Conservation (phyloP, 768 basidiomycete genomes). For the Gymnopilus dilepis region DNA sequence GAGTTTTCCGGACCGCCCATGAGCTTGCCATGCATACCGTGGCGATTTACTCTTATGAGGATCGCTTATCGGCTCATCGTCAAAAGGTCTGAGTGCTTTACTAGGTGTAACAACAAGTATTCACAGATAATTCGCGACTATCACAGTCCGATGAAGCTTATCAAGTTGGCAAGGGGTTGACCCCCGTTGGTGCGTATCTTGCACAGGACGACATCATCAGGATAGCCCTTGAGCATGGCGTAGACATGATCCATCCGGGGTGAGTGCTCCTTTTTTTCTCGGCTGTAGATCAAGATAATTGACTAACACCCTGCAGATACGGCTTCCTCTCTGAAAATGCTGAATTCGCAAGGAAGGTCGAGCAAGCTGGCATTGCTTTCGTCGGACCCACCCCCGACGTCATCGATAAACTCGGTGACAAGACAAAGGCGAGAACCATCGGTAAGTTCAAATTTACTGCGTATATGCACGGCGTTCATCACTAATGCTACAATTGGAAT, state of each 20-base stretch:
- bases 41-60: slow-evolving; percentile 97
- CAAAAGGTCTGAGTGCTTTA: slow-evolving; percentile 72
- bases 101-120: slow-evolving; percentile 2
- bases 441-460: slow-evolving; percentile 48
- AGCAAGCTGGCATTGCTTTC: slow-evolving; percentile 96
- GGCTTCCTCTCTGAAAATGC: slow-evolving; percentile 99
- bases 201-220: slow-evolving; percentile 97
- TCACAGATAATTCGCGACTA: slow-evolving; percentile 30
- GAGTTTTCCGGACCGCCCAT: slow-evolving; percentile 97
- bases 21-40: slow-evolving; percentile 99
- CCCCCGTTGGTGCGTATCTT: slow-evolving; percentile 96
- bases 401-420: slow-evolving; percentile 97
- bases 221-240: slow-evolving; percentile 96
- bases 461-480: neutral
- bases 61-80: slow-evolving; percentile 94
- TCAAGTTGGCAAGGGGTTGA: slow-evolving; percentile 94
- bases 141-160: slow-evolving; percentile 96
- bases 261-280: slow-evolving; percentile 40
- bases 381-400: slow-evolving; percentile 95
- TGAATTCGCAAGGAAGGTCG: slow-evolving; percentile 95
- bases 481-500: slow-evolving; percentile 9
- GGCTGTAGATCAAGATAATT: neutral
- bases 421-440: slow-evolving; percentile 94
- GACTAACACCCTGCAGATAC: slow-evolving; percentile 59
- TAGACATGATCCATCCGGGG: slow-evolving; percentile 99